Evolutionary conservation across 2,329 filamentous ascomycete genomes (phyloP).

Genomic region (Exophiala viscosa): DNA sequence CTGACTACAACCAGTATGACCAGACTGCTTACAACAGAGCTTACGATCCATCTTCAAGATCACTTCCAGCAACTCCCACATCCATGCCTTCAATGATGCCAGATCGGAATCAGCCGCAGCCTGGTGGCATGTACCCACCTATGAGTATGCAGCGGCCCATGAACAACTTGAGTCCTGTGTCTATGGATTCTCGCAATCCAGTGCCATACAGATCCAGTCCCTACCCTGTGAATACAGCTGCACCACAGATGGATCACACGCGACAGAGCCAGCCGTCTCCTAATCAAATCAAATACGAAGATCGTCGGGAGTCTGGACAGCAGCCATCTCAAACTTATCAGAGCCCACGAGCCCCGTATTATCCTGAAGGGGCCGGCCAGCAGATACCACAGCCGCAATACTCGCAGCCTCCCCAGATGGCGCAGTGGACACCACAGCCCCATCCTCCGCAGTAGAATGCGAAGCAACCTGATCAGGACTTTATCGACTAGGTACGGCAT

Average conservation of each 20-base stretch:
- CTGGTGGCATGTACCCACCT: conserved; percentile 26
- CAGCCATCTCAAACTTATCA: conserved; percentile 20
- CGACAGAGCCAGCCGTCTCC: conserved; percentile 26
- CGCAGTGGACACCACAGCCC: conserved; percentile 14
- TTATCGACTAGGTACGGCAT: no score
- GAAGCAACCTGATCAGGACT: not conserved
- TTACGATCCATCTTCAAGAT: conserved; percentile 24
- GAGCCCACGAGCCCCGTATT: conserved; percentile 19
- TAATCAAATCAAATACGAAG: conserved; percentile 23
- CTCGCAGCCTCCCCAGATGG: conserved; percentile 13
- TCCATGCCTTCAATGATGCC: conserved; percentile 25
- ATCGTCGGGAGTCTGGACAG: conserved; percentile 21
- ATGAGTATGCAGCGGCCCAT: conserved; percentile 27
- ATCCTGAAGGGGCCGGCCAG: conserved; percentile 16
- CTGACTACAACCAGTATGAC: conserved; percentile 27
- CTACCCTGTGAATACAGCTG: conserved; percentile 20
- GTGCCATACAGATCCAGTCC: conserved; percentile 22
- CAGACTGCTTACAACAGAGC: conserved; percentile 23
- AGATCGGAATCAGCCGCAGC: conserved; percentile 19
- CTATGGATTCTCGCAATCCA: conserved; percentile 23
- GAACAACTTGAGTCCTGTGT: conserved; percentile 27
- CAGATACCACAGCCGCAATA: conserved; percentile 16
- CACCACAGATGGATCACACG: conserved; percentile 20
- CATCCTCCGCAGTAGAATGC: conserved; percentile 7
- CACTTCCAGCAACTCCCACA: conserved; percentile 24